These are phyloP conservation scores for Aphanocladium album DNA, from an alignment of 2,329 filamentous ascomycete species.

Conservation along the genomic window DNA sequence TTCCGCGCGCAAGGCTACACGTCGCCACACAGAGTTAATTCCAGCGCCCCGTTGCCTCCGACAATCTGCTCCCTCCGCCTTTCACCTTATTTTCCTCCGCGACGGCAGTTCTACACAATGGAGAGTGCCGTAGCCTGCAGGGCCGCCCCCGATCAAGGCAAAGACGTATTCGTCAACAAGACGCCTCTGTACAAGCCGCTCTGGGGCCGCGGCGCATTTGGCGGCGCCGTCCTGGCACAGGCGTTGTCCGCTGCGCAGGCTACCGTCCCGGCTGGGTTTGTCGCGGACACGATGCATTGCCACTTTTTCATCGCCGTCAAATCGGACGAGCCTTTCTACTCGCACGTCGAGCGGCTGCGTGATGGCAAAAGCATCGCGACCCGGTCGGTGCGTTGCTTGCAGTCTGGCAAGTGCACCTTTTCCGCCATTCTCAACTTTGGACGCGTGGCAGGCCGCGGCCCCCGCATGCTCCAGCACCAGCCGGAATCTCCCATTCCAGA, in stretches of 20 bases:
- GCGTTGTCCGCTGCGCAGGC: constrained; percentile 2
- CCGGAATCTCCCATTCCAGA: neutral
- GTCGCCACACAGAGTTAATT: too few relatives aligned
- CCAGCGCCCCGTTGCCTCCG: too few relatives aligned
- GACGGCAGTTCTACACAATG: neutral
- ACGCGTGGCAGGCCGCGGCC: neutral
- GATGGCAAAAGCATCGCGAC: constrained; percentile 7
- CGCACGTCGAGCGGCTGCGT: constrained; percentile 9
- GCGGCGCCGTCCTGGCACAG: constrained; percentile 7
- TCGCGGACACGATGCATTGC: constrained; percentile 12
- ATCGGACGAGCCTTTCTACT: neutral
- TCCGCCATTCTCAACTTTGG: constrained; percentile 10
- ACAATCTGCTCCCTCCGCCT: too few relatives aligned
- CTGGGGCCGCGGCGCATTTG: constrained; percentile 11
- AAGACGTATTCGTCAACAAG: constrained; percentile 3
- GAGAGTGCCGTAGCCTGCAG: constrained; percentile 8
- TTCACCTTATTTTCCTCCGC: too few relatives aligned
- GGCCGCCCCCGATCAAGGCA: neutral
- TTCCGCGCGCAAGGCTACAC: too few relatives aligned
- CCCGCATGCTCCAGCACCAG: constrained; percentile 10
- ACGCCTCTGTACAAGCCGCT: constrained; percentile 9
- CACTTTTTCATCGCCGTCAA: constrained; percentile 11
- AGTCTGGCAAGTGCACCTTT: neutral
- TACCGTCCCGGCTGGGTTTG: neutral
- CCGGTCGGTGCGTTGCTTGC: constrained; percentile 5